A percentile compares a stretch with the other conserved stretches of the same genome.
Conservation (phyloP, 2,329 filamentous ascomycete species). For the Diplocarpon mali region DNA sequence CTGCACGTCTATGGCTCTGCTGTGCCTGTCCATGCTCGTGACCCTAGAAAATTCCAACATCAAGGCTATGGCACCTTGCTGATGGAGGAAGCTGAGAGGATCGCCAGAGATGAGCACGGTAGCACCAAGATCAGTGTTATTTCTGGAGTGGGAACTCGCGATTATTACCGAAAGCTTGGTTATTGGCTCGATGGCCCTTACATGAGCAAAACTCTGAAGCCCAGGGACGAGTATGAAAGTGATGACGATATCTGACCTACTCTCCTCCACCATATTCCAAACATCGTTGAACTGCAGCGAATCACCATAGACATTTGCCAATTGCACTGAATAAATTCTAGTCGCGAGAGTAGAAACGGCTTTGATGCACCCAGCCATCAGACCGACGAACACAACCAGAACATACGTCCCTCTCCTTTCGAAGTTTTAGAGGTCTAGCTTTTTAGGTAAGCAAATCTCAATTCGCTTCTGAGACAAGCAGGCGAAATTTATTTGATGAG, state of each 20-base stretch:
- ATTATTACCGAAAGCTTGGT: slow-evolving; percentile 87
- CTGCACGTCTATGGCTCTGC: slow-evolving; percentile 95
- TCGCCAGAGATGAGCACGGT: slow-evolving; percentile 87
- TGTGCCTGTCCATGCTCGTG: slow-evolving; percentile 91
- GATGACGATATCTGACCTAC: slow-evolving; percentile 22
- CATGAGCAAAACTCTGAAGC: slow-evolving; percentile 26
- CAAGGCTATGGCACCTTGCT: slow-evolving; percentile 91
- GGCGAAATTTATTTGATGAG: slow-evolving; percentile 67
- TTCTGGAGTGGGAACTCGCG: slow-evolving; percentile 90
- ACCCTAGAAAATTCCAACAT: slow-evolving; percentile 95
- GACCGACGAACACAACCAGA: too few species aligned
- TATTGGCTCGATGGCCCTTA: slow-evolving; percentile 69
- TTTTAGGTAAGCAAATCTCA: background rate
- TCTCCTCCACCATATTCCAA: background rate
- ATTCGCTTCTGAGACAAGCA: slow-evolving; percentile 3
- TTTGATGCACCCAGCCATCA: too few species aligned
- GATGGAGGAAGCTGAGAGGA: slow-evolving; percentile 97
- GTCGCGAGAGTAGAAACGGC: too few species aligned
- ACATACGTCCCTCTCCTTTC: too few species aligned
- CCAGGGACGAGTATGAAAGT: slow-evolving; percentile 24
- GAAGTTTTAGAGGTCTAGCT: background rate
- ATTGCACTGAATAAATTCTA: too few species aligned
- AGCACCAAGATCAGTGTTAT: slow-evolving; percentile 94
- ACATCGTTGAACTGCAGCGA: too few species aligned
- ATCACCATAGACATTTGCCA: too few species aligned